These are phyloP conservation scores for Mycocentrospora acerina DNA, from an alignment of 2,329 filamentous ascomycete species.

Conservation along the genomic window DNA sequence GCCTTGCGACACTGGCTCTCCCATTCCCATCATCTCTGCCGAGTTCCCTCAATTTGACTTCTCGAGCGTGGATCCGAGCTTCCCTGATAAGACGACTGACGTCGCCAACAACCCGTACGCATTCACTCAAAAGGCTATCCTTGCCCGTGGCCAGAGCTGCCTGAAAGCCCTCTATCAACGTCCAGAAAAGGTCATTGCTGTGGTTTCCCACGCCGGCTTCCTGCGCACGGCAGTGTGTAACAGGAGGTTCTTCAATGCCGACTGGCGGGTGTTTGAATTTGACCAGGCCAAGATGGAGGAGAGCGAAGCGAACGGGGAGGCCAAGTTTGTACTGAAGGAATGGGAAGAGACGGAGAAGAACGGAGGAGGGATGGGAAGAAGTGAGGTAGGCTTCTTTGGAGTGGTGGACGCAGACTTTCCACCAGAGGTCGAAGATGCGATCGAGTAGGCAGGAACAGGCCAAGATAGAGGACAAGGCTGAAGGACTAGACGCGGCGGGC, in stretches of 20 bases:
- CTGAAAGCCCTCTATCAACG: slow-evolving; percentile 55
- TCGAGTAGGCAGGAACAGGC: slow-evolving; percentile 11
- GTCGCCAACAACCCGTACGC: slow-evolving; percentile 49
- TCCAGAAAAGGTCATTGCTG: slow-evolving; percentile 63
- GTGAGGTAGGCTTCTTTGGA: slow-evolving; percentile 41
- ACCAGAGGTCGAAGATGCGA: slow-evolving; percentile 13
- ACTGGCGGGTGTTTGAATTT: slow-evolving; percentile 66
- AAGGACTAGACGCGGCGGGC: slow-evolving; percentile 16
- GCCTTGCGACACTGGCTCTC: slow-evolving; percentile 64
- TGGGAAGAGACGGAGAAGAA: slow-evolving; percentile 50
- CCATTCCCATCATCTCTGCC: slow-evolving; percentile 45
- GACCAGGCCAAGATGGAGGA: slow-evolving; percentile 49
- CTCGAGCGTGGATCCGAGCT: slow-evolving; percentile 58
- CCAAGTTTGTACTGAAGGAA: slow-evolving; percentile 51
- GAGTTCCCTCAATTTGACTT: slow-evolving; percentile 63
- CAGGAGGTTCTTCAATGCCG: slow-evolving; percentile 56
- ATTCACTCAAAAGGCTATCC: slow-evolving; percentile 55
- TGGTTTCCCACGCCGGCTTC: slow-evolving; percentile 67
- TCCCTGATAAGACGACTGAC: slow-evolving; percentile 61
- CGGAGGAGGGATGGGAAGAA: slow-evolving; percentile 55
- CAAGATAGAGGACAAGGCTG: slow-evolving; percentile 9
- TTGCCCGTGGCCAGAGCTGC: slow-evolving; percentile 56
- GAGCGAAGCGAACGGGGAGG: slow-evolving; percentile 37
- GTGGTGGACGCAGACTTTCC: slow-evolving; percentile 31
- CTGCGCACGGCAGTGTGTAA: slow-evolving; percentile 60